Evolutionary conservation across 495 filamentous ascomycete genomes (phyloP).

Genomic region (Chaetomium tenue): DNA sequence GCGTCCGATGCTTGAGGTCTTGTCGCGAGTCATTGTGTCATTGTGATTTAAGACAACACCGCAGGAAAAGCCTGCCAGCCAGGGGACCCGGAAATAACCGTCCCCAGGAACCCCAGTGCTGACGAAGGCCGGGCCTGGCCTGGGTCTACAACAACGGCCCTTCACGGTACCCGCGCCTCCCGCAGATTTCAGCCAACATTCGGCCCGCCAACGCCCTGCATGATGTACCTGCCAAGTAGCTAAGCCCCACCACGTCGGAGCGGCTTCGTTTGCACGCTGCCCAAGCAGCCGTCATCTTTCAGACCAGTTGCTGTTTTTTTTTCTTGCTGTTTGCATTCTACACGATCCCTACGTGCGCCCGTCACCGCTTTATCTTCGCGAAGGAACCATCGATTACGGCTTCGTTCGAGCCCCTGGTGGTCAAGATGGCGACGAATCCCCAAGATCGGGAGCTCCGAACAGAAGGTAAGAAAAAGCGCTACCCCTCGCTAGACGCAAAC

Average conservation of each 20-base stretch:
- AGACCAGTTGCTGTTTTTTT: constrained; percentile 8
- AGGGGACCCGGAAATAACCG: constrained; percentile 27
- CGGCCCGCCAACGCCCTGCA: constrained; percentile 7
- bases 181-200: constrained; percentile 27
- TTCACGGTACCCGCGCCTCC: constrained; percentile 22
- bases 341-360: constrained; percentile 9
- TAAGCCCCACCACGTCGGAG: constrained; percentile 31
- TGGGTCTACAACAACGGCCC: neutral
- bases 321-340: constrained; percentile 14
- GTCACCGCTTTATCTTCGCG: constrained; percentile 15
- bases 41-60: constrained; percentile 6
- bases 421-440: constrained; percentile 26
- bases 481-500: constrained; percentile 29
- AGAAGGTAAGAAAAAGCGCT: constrained; percentile 22
- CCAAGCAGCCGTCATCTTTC: constrained; percentile 15
- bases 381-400: constrained; percentile 5
- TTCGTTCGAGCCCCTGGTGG: neutral
- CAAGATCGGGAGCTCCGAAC: constrained; percentile 22
- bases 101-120: constrained; percentile 6
- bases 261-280: constrained; percentile 14
- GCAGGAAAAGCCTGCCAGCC: constrained; percentile 19
- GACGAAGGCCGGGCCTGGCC: constrained; percentile 1
- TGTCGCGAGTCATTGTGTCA: constrained; percentile 21
- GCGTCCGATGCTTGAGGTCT: neutral
- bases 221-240: constrained; percentile 29